phyloP scores from a whole-genome alignment of 805 yeast genomes.

The Metschnikowia picachoensis region DNA sequence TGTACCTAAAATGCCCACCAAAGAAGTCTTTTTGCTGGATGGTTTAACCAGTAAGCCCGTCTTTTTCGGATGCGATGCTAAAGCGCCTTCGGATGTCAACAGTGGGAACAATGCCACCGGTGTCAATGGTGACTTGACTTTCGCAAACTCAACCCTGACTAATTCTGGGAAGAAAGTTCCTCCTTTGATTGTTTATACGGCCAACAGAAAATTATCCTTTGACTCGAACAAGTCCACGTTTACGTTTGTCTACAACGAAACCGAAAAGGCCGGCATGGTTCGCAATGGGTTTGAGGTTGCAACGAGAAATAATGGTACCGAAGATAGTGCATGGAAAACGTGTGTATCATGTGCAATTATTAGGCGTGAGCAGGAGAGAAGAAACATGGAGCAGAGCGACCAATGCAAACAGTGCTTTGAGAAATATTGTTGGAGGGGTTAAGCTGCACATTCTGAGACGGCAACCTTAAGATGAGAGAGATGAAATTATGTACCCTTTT shows the following conservation, averaged over 20 bases:
- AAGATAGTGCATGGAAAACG: constrained; percentile 61
- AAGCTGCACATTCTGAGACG: not conserved
- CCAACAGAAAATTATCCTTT: constrained; percentile 24
- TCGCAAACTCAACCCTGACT: not conserved
- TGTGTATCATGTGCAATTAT: constrained; percentile 82
- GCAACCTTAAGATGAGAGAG: too few relatives aligned
- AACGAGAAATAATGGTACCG: constrained; percentile 49
- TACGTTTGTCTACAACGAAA: constrained; percentile 18
- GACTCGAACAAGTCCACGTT: constrained; percentile 23
- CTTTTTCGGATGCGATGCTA: constrained; percentile 24
- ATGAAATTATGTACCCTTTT: too few relatives aligned
- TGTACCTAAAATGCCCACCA: constrained; percentile 22
- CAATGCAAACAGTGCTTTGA: constrained; percentile 70
- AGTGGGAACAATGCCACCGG: not conserved
- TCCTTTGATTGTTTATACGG: constrained; percentile 22
- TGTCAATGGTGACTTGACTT: not conserved
- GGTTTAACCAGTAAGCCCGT: constrained; percentile 18
- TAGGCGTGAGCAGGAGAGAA: constrained; percentile 71
- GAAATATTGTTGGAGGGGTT: constrained; percentile 72
- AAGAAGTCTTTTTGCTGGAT: constrained; percentile 10
- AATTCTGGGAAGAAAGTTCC: constrained; percentile 6
- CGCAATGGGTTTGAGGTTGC: constrained; percentile 25
- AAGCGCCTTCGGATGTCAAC: not conserved
- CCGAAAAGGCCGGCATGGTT: constrained; percentile 21
- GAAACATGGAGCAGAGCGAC: constrained; percentile 50